A percentile compares a stretch with the other conserved stretches of the same genome.
Evolutionary conservation across 2,329 filamentous ascomycete genomes (phyloP).

Genomic region (Phaeosphaeria sp.): DNA sequence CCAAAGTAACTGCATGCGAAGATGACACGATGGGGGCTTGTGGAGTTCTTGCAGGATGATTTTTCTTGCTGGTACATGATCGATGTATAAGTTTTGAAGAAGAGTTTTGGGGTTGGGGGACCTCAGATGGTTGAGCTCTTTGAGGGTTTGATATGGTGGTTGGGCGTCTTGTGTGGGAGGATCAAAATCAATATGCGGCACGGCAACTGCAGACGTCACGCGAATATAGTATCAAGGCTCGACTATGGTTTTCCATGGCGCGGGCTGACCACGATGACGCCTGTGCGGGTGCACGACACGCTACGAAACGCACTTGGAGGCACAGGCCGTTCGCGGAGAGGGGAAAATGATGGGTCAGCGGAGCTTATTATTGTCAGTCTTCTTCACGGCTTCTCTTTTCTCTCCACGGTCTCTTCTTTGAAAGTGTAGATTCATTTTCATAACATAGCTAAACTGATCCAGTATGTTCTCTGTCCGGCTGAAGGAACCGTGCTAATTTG

Average conservation of each 20-base stretch:
- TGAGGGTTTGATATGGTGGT: not conserved
- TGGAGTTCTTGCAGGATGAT: not conserved
- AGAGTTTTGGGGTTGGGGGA: not conserved
- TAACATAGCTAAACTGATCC: slow-evolving; percentile 26
- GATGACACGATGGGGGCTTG: not conserved
- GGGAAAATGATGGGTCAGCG: slow-evolving; percentile 14
- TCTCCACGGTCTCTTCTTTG: slow-evolving; percentile 1
- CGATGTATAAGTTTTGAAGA: not conserved
- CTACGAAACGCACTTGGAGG: slow-evolving; percentile 34
- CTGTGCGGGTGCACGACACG: slow-evolving; percentile 30
- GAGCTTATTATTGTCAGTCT: slow-evolving; percentile 14
- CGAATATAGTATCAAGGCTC: not conserved
- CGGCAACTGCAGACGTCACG: not conserved
- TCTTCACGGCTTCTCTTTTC: slow-evolving; percentile 21
- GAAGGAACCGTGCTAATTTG: slow-evolving; percentile 18
- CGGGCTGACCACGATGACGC: slow-evolving; percentile 26
- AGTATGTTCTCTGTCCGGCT: slow-evolving; percentile 5
- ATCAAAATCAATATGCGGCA: not conserved
- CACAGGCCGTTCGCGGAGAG: slow-evolving; percentile 23
- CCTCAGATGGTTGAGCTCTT: no score
- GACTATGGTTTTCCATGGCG: not conserved
- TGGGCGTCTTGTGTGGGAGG: not conserved
- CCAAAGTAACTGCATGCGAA: not conserved
- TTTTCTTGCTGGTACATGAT: not conserved
- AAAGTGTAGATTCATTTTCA: slow-evolving; percentile 9